A percentile compares a stretch with the other conserved stretches of the same genome.
Evolutionary conservation across 805 yeast species (phyloP).

Genomic region (Wickerhamiella shivajii): DNA sequence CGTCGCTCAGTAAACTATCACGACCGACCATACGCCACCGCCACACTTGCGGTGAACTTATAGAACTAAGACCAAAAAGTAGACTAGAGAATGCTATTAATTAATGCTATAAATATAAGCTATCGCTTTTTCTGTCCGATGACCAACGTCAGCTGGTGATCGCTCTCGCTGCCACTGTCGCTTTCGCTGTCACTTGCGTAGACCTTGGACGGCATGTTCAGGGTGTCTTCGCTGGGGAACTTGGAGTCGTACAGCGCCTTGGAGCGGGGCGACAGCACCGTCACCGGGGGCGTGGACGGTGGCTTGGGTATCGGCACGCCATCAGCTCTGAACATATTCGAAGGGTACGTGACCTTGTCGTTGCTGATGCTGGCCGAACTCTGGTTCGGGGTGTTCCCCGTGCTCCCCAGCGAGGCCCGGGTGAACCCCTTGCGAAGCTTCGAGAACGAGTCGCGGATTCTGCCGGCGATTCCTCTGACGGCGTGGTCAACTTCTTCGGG

Average conservation of each 20-base stretch:
- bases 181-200: slow-evolving; percentile 9
- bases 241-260: too few species aligned
- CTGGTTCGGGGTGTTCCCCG: background rate
- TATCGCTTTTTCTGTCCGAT: slow-evolving; percentile 13
- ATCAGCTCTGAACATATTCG: too few species aligned
- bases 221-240: slow-evolving; percentile 8
- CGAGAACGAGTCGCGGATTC: slow-evolving; percentile 36
- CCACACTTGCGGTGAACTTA: too few species aligned
- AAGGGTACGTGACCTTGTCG: background rate
- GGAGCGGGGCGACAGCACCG: background rate
- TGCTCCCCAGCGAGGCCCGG: background rate
- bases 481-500: slow-evolving; percentile 62
- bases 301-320: too few species aligned
- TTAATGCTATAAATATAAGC: background rate
- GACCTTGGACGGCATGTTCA: slow-evolving; percentile 2
- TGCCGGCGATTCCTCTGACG: slow-evolving; percentile 64
- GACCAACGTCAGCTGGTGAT: slow-evolving; percentile 17
- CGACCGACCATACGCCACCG: too few species aligned
- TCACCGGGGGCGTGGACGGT: background rate
- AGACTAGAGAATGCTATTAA: background rate
- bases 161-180: slow-evolving; percentile 14
- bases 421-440: slow-evolving; percentile 12
- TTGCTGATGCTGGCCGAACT: background rate
- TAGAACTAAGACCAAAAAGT: too few species aligned
- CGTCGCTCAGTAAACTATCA: too few species aligned